Conservation (phyloP, 169 alveolate genomes). For the Pseudocohnilembus persalinus region DNA sequence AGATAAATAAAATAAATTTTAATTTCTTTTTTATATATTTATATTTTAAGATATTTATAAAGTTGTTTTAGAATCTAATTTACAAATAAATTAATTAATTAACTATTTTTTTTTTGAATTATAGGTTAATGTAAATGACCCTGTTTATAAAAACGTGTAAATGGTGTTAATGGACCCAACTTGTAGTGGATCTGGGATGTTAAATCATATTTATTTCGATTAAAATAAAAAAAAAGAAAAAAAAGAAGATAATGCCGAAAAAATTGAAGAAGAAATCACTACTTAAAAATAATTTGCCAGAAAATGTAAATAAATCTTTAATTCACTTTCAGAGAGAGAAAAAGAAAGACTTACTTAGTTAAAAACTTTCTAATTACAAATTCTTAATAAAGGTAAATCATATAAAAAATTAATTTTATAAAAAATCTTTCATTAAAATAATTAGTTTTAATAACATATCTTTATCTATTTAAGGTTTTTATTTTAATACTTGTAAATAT, state of each 20-base stretch:
- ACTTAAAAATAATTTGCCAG: not conserved
- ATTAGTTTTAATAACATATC: too few species aligned
- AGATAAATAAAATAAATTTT: not conserved
- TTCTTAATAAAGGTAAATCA: conserved; percentile 19
- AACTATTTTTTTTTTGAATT: too few species aligned
- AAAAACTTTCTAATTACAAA: conserved; percentile 18
- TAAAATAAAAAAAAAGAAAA: too few species aligned
- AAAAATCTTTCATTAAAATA: too few species aligned
- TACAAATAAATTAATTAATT: too few species aligned
- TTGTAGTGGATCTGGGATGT: conserved; percentile 49
- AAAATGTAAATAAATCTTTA: not conserved
- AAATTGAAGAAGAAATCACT: not conserved
- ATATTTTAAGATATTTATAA: too few species aligned
- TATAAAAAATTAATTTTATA: too few species aligned
- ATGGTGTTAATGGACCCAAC: conserved; percentile 29
- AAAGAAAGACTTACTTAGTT: conserved; percentile 1
- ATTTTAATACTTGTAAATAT: too few species aligned
- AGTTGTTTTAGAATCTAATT: too few species aligned
- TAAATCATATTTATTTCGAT: conserved; percentile 24
- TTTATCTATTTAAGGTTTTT: too few species aligned
- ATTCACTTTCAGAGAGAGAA: not conserved
- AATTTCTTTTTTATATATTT: conserved; percentile 16
- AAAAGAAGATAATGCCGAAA: not conserved
- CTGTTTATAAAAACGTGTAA: not conserved
- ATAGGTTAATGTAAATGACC: not conserved